Conservation (phyloP, 2,329 filamentous ascomycete genomes). For the Tolypocladium tropicale region DNA sequence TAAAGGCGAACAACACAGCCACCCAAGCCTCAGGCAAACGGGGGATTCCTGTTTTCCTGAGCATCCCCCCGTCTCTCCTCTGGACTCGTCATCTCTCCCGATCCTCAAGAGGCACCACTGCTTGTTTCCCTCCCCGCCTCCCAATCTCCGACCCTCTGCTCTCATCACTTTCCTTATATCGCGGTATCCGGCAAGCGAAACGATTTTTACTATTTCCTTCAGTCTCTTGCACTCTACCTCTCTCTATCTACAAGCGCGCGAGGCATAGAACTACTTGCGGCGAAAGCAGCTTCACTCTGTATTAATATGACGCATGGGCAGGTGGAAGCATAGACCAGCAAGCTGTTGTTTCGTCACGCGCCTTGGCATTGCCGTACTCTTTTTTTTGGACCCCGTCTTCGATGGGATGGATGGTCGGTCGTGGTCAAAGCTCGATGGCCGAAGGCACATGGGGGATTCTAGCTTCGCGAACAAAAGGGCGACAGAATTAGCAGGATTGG, state of each 20-base stretch:
- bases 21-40: too few species aligned
- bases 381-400: background rate
- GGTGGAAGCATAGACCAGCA: constrained; percentile 1
- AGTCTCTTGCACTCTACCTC: background rate
- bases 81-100: background rate
- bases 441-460: background rate
- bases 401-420: background rate
- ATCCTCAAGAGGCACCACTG: background rate
- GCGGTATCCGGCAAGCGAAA: constrained; percentile 10
- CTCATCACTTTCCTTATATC: constrained; percentile 1
- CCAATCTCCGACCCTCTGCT: background rate
- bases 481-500: background rate
- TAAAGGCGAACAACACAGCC: background rate
- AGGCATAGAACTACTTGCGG: constrained; percentile 6
- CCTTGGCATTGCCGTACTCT: background rate
- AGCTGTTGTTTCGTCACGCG: background rate
- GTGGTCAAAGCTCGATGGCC: too few species aligned
- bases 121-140: background rate
- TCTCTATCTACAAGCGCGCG: background rate
- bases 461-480: background rate
- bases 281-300: constrained; percentile 13
- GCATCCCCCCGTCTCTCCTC: background rate
- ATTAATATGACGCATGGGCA: constrained; percentile 17
- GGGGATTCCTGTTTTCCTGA: background rate
- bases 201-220: background rate